Evolutionary conservation across 371 early-diverging fungal species (phyloP), one percentile per base, ranked within the genome.

Genomic region (Coemansia sp.): DNA sequence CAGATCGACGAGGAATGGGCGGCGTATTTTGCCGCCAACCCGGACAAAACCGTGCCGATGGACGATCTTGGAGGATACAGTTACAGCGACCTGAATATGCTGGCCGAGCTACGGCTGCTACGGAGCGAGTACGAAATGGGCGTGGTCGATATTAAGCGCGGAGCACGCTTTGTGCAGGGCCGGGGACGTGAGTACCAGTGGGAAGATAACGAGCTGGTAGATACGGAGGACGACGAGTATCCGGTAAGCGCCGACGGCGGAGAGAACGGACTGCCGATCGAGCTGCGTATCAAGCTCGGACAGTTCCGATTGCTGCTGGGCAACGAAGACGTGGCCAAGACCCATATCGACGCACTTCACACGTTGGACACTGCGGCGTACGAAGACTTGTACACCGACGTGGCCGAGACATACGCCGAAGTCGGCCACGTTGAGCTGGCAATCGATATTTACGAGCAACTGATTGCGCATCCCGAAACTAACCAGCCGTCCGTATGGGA

Each of bases 211-310:
- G 84, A 85, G 62, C 85, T 88, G 52, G 84, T 83, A 55, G 85
- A 87, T 39, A 87, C 87, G 48, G 83, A 84, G 39, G 83, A 85
- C 49, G 49, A 36, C 0, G 78, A 78, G 65, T 78, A 73, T 54
- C 8, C 36, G 15, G 11, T 21, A 0, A 32, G 23, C 12, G 49
- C 63, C 3, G 49, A 61, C 53, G 62, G 75, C 44, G 66, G 66
- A 8, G 70, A 76, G 1, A 79, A 81, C 0, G 56, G 61, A 23
- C 80, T 95, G 39, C 95, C 94, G 0, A 78, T 93, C 4, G 94
- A 95, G 77, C 80, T 96, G 44, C 85, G 94, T 24, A 88, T 89
- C 41, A 89, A 92, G 71, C 86, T 93, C 64, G 97, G 94, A 23
- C 85, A 91, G 24, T 92, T 93, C 67, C 85, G 94, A 40, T 61